Percentiles rank a stretch among this genome's conserved stretches.
These are phyloP conservation scores for Fusarium proliferatum DNA, from an alignment of 2,329 filamentous ascomycete species.

Conservation along the genomic window DNA sequence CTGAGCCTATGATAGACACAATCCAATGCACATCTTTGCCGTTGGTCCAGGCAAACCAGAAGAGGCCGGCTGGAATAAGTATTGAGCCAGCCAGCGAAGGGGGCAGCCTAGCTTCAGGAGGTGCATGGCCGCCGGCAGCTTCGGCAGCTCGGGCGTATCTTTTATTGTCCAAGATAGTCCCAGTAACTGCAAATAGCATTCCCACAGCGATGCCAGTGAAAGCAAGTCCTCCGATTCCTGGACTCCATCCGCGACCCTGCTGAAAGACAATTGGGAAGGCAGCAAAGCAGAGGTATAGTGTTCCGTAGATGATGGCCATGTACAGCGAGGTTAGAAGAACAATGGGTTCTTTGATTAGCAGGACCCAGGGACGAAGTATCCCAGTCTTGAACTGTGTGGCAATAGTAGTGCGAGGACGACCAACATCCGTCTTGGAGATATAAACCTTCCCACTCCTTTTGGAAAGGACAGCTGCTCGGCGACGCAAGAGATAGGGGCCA, in stretches of 20 bases:
- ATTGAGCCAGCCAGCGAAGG: slow-evolving; percentile 69
- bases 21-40: slow-evolving; percentile 66
- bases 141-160: slow-evolving; percentile 60
- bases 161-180: slow-evolving; percentile 64
- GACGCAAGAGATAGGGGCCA: slow-evolving; percentile 65
- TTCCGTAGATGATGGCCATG: slow-evolving; percentile 69
- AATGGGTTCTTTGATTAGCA: slow-evolving; percentile 75
- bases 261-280: slow-evolving; percentile 73
- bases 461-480: slow-evolving; percentile 62
- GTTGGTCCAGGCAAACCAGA: slow-evolving; percentile 76
- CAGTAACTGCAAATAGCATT: slow-evolving; percentile 66
- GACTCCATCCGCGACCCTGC: slow-evolving; percentile 64
- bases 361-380: slow-evolving; percentile 71
- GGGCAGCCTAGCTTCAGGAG: slow-evolving; percentile 72
- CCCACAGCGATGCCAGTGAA: slow-evolving; percentile 74
- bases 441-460: slow-evolving; percentile 66
- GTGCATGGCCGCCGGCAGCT: slow-evolving; percentile 64
- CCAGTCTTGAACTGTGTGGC: slow-evolving; percentile 64
- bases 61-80: slow-evolving; percentile 68
- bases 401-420: slow-evolving; percentile 56
- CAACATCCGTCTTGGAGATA: slow-evolving; percentile 59
- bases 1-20: slow-evolving; percentile 58
- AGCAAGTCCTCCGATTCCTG: slow-evolving; percentile 68
- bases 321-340: slow-evolving; percentile 72
- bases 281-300: slow-evolving; percentile 65